Base-by-base conservation (phyloP, 805 yeast species). In the Lachancea fermentati region DNA sequence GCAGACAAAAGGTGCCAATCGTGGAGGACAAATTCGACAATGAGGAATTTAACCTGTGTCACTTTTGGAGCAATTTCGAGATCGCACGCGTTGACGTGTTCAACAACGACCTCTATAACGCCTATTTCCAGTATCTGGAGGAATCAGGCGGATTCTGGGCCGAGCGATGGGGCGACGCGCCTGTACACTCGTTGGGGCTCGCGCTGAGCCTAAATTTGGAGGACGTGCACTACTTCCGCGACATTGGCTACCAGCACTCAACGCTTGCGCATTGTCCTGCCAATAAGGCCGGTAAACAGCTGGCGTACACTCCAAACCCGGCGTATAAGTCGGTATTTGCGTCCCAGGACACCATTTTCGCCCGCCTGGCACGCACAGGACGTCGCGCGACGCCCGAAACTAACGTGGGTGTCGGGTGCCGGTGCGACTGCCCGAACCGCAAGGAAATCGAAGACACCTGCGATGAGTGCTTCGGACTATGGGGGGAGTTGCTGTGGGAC, bases 151-250 rank as follows among this genome's bases (percentile, higher is more conserved):
- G 97, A 0, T 89, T 91, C 56, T 88, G 79, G 72, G 72, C 75
- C 39, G 96, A 93, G 60, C 68, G 98, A 54, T 91, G 97, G 97
- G 97, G 97, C 2, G 97, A 91, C 69, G 96, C 97, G 0, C 96
- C 97, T 0, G 79, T 91, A 4, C 97, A 88, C 59, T 81, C 96
- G 0, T 62, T 93, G 16, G 97, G 94, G 0, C 76, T 84, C 4
- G 91, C 87, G 0, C 70, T 93, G 73, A 69, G 84, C 52, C 65
- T 89, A 31, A 71, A 82, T 43, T 60, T 79, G 2, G 66, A 74
- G 2, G 85, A 89, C 42, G 67, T 91, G 7, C 97, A 91, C 63
- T 91, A 88, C 63, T 91, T 91, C 65, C 68, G 96, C 47, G 97
- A 91, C 55, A 81, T 91, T 48, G 97, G 97, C 0, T 91, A 89